Evolutionary conservation across 2,329 filamentous ascomycete species (phyloP), one percentile per base, ranked within the genome.

Genomic region (Epichloe gansuensis): DNA sequence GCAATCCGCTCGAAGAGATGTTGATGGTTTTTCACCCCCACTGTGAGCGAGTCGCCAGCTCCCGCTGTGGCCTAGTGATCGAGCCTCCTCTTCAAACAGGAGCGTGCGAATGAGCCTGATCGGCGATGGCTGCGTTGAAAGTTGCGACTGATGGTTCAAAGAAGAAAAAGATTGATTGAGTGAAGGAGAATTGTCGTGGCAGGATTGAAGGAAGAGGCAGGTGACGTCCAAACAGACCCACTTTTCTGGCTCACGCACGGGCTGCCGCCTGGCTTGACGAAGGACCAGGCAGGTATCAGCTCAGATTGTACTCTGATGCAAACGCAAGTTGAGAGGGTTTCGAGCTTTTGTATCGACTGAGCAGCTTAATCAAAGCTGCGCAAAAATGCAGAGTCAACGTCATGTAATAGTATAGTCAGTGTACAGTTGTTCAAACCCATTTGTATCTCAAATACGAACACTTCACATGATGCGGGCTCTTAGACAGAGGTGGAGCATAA

Each of bases 171-270:
- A 25, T 13, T 46, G 38, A 17, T 37, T 43, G 13, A 34, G 37
- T 17, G 37, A 21, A 44, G 28, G 28, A 9, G 11, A 4, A 31
- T 6, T 6, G 46, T 21, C 17, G 38, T 1, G n/a, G 28, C n/a
- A 34, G n/a, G n/a, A 11, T 50, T 21, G 43, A n/a, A 39, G n/a
- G 17, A 37, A 50, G 45, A n/a, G n/a, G 21, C 50, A 46, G 56
- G 58, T 61, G 59, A 61, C 59, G 59, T 61, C 56, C 44, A 42
- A 12, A 12, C 15, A 15, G 31, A 28, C 46, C 52, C 52, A 49
- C 49, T 54, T 46, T 46, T 51, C 21, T 37, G 23, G 34, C 15
- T 48, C 34, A 39, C 41, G 4, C 34, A 39, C 41, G 4, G n/a
- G 31, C 17, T 21, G 11, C 39, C 23, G 23, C 46, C 17, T 25